These are phyloP conservation scores for Mycena filopes DNA, from an alignment of 768 basidiomycete genomes.

Conservation along the genomic window DNA sequence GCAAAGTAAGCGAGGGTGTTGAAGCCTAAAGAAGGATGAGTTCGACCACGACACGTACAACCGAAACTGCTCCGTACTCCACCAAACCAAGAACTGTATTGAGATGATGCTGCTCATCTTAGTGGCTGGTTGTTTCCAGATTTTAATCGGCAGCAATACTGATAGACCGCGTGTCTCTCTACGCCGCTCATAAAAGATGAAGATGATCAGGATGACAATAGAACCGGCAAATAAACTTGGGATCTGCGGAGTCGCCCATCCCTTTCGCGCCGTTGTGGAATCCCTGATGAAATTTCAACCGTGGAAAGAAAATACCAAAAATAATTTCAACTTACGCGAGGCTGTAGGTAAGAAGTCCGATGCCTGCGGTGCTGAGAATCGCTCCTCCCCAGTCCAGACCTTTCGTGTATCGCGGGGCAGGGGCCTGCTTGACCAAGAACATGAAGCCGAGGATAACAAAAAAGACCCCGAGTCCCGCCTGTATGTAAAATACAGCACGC, in stretches of 20 bases:
- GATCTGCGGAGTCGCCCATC: slow-evolving; percentile 46
- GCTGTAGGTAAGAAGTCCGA: slow-evolving; percentile 47
- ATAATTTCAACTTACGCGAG: slow-evolving; percentile 39
- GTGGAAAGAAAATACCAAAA: neutral
- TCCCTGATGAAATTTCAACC: slow-evolving; percentile 34
- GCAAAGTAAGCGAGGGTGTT: slow-evolving; percentile 45
- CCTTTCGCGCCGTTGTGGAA: slow-evolving; percentile 42
- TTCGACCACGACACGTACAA: too few relatives aligned
- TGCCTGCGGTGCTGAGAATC: slow-evolving; percentile 43
- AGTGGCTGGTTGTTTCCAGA: slow-evolving; percentile 43
- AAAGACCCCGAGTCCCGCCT: slow-evolving; percentile 42
- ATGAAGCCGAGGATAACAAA: slow-evolving; percentile 40
- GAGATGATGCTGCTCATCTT: slow-evolving; percentile 42
- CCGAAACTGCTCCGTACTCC: slow-evolving; percentile 10
- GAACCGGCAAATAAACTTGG: slow-evolving; percentile 42
- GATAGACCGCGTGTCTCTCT: slow-evolving; percentile 40
- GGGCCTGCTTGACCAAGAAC: slow-evolving; percentile 33
- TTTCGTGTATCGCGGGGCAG: slow-evolving; percentile 41
- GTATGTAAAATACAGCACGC: slow-evolving; percentile 47
- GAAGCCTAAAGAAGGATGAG: slow-evolving; percentile 37
- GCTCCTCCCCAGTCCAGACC: slow-evolving; percentile 50
- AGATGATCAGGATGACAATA: slow-evolving; percentile 38
- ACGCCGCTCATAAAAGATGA: slow-evolving; percentile 43
- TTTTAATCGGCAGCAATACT: slow-evolving; percentile 45
- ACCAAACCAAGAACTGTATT: slow-evolving; percentile 46